These are phyloP conservation scores for Chaetomiaceae sp. DNA, from an alignment of 2,329 filamentous ascomycete species.

Conservation along the genomic window DNA sequence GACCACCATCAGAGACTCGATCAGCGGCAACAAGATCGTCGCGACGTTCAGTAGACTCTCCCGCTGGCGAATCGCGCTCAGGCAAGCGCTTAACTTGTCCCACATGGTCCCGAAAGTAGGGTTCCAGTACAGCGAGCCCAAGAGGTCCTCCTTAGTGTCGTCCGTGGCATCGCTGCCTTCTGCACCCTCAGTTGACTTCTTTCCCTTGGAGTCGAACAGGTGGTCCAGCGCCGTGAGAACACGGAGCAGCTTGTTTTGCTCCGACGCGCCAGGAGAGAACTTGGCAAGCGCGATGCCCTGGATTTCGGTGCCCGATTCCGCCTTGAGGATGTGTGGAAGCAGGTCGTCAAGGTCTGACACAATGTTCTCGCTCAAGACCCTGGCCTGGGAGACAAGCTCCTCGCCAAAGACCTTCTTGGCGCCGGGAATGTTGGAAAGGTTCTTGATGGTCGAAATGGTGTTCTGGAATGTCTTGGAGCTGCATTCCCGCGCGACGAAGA, in stretches of 20 bases:
- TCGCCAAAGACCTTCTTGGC: constrained; percentile 89
- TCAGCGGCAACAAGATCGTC: constrained; percentile 87
- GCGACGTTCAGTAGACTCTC: constrained; percentile 97
- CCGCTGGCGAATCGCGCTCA: constrained; percentile 81
- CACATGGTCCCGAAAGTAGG: constrained; percentile 85
- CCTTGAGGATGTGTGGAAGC: constrained; percentile 78
- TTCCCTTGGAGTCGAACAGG: constrained; percentile 78
- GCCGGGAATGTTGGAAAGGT: constrained; percentile 85
- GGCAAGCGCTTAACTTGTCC: constrained; percentile 84
- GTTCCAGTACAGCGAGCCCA: constrained; percentile 86
- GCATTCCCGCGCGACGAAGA: constrained; percentile 92
- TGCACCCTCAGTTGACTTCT: constrained; percentile 44
- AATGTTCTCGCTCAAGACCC: constrained; percentile 77
- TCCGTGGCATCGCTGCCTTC: constrained; percentile 48
- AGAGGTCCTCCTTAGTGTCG: constrained; percentile 72
- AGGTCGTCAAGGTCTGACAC: constrained; percentile 79
- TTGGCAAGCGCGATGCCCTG: constrained; percentile 91
- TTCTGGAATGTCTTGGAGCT: constrained; percentile 98
- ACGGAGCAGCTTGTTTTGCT: constrained; percentile 91
- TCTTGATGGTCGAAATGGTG: constrained; percentile 97
- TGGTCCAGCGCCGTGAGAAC: constrained; percentile 93
- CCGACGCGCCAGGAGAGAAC: constrained; percentile 92
- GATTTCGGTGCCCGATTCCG: constrained; percentile 85
- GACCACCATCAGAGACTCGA: constrained; percentile 97
- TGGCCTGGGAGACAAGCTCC: constrained; percentile 84